Evolutionary conservation across 2,329 filamentous ascomycete species (phyloP), one percentile per base, ranked within the genome.

Genomic region (Aciculosporium take): DNA sequence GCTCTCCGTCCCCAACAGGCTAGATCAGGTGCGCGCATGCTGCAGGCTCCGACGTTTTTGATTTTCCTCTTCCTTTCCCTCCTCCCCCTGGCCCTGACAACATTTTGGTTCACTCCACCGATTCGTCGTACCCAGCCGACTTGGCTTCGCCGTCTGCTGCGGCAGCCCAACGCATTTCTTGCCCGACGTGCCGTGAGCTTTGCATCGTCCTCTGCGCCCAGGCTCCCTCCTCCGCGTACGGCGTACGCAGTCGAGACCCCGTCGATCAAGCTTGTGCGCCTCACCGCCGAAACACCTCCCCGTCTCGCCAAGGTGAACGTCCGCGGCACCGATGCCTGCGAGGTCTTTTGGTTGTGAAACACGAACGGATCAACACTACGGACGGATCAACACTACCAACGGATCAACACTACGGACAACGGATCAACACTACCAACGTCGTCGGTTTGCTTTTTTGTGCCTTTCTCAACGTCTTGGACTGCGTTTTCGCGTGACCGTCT

Each of bases 261-360:
- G 37, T 27, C n/a, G n/a, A n/a, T n/a, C n/a, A n/a, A n/a, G n/a
- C n/a, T n/a, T n/a, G 29, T 30, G 37, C 32, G 37, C 37, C 25
- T 18, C 33, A 37, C 28, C n/a, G 20, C 27, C 34, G 34, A 42
- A 38, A 42, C 28, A 42, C 40, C 33, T 31, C 25, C 20, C n/a
- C 23, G 5, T 20, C 12, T 35, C 20, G 27, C 18, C 27, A 20
- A 17, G 24, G 15, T 20, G 5, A 12, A 0, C 28, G 12, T 12
- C 21, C 18, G 27, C 18, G 5, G 17, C 37, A 17, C 13, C 18
- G 17, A 30, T 17, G 17, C 27, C 28, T 18, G 28, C 25, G 12
- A 24, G 25, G 2, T 15, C 3, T n/a, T 18, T 20, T n/a, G n/a
- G n/a, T n/a, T 35, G 33, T 28, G 24, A 28, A 40, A 40, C 15